Percentiles rank a stretch among this genome's conserved stretches.
phyloP scores from a whole-genome alignment of 164 flowering plant species.

The Kingdonia uniflora region DNA sequence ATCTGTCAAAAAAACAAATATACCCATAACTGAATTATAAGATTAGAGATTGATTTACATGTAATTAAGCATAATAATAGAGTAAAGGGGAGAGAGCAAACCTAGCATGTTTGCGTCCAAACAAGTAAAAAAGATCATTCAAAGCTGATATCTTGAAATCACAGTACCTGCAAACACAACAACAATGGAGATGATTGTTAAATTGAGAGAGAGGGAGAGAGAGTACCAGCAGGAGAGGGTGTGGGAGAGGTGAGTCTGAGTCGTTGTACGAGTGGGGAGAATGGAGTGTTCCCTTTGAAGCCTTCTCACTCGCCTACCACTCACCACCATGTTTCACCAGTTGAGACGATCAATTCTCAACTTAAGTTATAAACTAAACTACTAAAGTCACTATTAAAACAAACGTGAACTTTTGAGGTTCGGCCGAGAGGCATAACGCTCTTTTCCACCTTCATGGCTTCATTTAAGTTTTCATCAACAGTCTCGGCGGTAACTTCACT shows the following conservation, averaged over 20 bases:
- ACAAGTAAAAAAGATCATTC: slow-evolving; percentile 29
- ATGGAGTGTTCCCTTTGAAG: neutral
- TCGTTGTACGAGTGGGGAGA: slow-evolving; percentile 17
- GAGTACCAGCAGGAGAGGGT: slow-evolving; percentile 24
- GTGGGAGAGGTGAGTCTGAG: slow-evolving; percentile 9
- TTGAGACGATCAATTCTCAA: too few species aligned
- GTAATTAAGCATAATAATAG: too few species aligned
- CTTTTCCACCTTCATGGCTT: too few species aligned
- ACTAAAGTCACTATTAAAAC: too few species aligned
- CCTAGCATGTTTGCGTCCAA: slow-evolving; percentile 37
- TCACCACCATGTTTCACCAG: neutral
- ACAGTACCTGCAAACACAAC: slow-evolving; percentile 27
- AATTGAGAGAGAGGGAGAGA: neutral
- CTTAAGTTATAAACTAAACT: too few species aligned
- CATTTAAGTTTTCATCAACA: too few species aligned
- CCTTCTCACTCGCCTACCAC: slow-evolving; percentile 32
- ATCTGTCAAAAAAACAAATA: slow-evolving; percentile 10
- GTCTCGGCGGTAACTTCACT: too few species aligned
- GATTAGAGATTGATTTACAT: too few species aligned
- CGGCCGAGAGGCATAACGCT: too few species aligned
- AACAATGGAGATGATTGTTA: too few species aligned
- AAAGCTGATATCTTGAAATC: slow-evolving; percentile 36
- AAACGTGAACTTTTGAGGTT: too few species aligned
- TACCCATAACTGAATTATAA: too few species aligned
- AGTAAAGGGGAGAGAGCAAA: neutral